phyloP scores from a whole-genome alignment of 495 filamentous ascomycete species.

The Thozetella sp. region DNA sequence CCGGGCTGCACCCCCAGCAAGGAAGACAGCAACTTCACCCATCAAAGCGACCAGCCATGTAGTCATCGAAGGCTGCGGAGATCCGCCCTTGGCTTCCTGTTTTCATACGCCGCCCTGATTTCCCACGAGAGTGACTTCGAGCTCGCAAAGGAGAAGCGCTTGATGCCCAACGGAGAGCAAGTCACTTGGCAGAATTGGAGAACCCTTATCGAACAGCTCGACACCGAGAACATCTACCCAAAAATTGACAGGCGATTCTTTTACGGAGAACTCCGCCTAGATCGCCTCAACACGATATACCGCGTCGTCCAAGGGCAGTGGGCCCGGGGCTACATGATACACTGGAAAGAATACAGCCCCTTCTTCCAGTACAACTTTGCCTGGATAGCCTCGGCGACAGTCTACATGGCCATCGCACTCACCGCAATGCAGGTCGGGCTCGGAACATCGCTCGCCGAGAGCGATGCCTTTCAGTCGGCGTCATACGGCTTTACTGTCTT shows the following conservation, averaged over 20 bases:
- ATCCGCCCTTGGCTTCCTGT: constrained; percentile 34
- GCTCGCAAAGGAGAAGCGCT: constrained; percentile 29
- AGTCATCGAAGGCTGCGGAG: background rate
- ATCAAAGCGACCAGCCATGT: background rate
- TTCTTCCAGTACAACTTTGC: constrained; percentile 50
- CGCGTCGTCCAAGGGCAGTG: constrained; percentile 7
- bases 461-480: constrained; percentile 41
- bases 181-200: constrained; percentile 19
- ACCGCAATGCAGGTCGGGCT: constrained; percentile 64
- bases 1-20: background rate
- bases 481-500: constrained; percentile 59
- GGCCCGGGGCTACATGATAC: constrained; percentile 17
- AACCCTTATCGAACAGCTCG: constrained; percentile 8
- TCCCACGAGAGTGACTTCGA: constrained; percentile 33
- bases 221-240: constrained; percentile 15
- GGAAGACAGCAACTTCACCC: background rate
- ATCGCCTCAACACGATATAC: constrained; percentile 37
- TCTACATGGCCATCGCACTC: constrained; percentile 56
- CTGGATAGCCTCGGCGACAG: constrained; percentile 39
- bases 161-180: constrained; percentile 31
- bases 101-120: constrained; percentile 36
- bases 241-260: constrained; percentile 37
- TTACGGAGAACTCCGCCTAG: constrained; percentile 47
- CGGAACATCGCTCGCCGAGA: constrained; percentile 35
- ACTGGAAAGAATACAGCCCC: constrained; percentile 29